Conservation (phyloP, 441 rosid genomes). For the Aleurites moluccanus region DNA sequence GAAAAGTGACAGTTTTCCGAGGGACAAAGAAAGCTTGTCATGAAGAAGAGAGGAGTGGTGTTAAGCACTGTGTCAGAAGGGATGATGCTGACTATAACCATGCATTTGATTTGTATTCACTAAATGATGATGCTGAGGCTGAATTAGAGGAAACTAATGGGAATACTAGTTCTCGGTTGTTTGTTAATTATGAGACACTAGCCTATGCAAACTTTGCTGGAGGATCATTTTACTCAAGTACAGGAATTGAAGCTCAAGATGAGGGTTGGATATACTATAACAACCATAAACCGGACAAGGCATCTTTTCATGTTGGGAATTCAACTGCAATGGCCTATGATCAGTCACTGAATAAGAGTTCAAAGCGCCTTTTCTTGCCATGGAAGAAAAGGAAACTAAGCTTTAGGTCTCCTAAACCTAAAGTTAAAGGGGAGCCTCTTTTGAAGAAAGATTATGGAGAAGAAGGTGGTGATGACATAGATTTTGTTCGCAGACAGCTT, state of each 20-base stretch:
- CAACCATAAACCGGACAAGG: slow-evolving; percentile 45
- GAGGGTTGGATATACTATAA: slow-evolving; percentile 73
- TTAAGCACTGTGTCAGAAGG: slow-evolving; percentile 38
- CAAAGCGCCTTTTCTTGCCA: slow-evolving; percentile 54
- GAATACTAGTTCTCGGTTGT: slow-evolving; percentile 37
- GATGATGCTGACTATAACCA: slow-evolving; percentile 39
- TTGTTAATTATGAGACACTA: slow-evolving; percentile 65
- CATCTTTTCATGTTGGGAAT: slow-evolving; percentile 39
- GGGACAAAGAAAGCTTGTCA: slow-evolving; percentile 48
- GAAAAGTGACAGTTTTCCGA: slow-evolving; percentile 60
- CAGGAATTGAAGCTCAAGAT: slow-evolving; percentile 38
- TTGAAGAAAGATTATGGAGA: slow-evolving; percentile 79
- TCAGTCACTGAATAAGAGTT: slow-evolving; percentile 35
- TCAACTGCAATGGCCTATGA: slow-evolving; percentile 35
- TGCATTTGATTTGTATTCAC: slow-evolving; percentile 52
- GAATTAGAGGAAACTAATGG: slow-evolving; percentile 43
- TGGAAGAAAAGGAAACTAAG: slow-evolving; percentile 72
- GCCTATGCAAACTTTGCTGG: slow-evolving; percentile 59
- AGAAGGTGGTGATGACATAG: slow-evolving; percentile 96
- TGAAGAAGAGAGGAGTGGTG: slow-evolving; percentile 49
- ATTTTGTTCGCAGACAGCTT: slow-evolving; percentile 83
- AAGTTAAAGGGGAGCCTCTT: slow-evolving; percentile 84
- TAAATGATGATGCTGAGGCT: slow-evolving; percentile 41
- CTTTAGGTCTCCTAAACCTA: slow-evolving; percentile 57
- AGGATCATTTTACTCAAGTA: slow-evolving; percentile 38